Conservation (phyloP, 306 rosid genomes). For the Prunus campanulata region DNA sequence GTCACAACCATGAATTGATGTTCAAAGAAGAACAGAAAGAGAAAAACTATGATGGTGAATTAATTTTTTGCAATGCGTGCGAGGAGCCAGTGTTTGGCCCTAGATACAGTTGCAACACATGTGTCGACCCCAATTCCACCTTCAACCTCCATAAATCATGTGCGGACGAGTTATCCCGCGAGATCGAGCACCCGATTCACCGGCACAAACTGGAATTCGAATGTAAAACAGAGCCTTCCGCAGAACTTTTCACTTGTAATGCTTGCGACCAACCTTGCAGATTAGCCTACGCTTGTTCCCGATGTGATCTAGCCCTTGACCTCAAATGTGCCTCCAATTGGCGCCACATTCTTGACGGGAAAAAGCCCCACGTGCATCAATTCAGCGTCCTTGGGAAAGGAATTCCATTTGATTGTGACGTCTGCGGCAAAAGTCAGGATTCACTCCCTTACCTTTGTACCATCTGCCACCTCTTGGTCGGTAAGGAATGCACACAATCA, state of each 20-base stretch:
- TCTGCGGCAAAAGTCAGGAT: not conserved
- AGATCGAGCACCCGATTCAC: not conserved
- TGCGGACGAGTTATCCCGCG: not conserved
- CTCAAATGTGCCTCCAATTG: not conserved
- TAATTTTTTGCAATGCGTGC: not conserved
- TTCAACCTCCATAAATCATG: not conserved
- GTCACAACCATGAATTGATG: too few relatives aligned
- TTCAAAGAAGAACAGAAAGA: too few relatives aligned
- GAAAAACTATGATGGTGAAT: too few relatives aligned
- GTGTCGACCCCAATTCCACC: not conserved
- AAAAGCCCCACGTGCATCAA: not conserved
- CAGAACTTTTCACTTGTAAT: not conserved
- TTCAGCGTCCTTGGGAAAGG: not conserved
- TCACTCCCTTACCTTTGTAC: not conserved
- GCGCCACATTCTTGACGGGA: not conserved
- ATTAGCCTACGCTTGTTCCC: not conserved
- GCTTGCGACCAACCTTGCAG: not conserved
- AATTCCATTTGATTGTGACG: not conserved
- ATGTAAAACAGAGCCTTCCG: too few relatives aligned
- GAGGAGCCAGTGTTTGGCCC: not conserved
- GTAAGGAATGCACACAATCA: not conserved
- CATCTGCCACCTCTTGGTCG: not conserved
- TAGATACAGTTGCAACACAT: not conserved
- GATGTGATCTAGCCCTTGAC: not conserved
- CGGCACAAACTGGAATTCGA: not conserved